These are phyloP conservation scores for Scutellaria baicalensis DNA, from an alignment of 257 asterid genomes.

Conservation along the genomic window DNA sequence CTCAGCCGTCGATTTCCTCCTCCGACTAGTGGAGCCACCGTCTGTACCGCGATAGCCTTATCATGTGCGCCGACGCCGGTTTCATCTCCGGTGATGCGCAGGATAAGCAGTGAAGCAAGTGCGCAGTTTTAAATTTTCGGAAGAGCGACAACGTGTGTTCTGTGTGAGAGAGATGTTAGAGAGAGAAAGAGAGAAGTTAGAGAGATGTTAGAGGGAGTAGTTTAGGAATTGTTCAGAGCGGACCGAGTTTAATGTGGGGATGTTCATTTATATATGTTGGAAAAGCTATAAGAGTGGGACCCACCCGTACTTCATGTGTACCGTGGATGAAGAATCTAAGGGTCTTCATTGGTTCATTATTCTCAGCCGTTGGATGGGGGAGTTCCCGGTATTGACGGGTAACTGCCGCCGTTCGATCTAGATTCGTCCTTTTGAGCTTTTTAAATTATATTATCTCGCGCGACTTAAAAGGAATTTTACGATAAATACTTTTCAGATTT, in stretches of 20 bases:
- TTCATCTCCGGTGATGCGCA: slow-evolving; percentile 54
- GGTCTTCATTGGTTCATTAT: neutral
- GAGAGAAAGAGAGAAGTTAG: slow-evolving; percentile 11
- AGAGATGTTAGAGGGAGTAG: too few relatives aligned
- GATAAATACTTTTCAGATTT: neutral
- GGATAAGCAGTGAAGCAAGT: slow-evolving; percentile 16
- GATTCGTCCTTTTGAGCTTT: slow-evolving; percentile 26
- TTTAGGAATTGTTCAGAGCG: slow-evolving; percentile 26
- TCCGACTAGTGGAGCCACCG: slow-evolving; percentile 19
- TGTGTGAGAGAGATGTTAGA: slow-evolving; percentile 12
- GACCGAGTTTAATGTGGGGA: slow-evolving; percentile 35
- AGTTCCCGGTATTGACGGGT: slow-evolving; percentile 30
- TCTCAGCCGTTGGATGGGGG: slow-evolving; percentile 35
- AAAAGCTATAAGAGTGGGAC: slow-evolving; percentile 27
- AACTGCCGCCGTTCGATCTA: slow-evolving; percentile 36
- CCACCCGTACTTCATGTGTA: slow-evolving; percentile 21
- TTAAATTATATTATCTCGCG: slow-evolving; percentile 5
- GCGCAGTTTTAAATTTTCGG: slow-evolving; percentile 21
- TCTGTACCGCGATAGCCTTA: slow-evolving; percentile 49
- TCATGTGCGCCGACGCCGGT: slow-evolving; percentile 43
- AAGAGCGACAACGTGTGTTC: slow-evolving; percentile 9
- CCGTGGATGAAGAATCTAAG: slow-evolving; percentile 32
- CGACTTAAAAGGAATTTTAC: neutral
- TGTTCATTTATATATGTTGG: slow-evolving; percentile 29
- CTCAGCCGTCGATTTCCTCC: slow-evolving; percentile 12